Base-by-base conservation (phyloP, 2,329 filamentous ascomycete genomes). In the Aspergillus sp. region DNA sequence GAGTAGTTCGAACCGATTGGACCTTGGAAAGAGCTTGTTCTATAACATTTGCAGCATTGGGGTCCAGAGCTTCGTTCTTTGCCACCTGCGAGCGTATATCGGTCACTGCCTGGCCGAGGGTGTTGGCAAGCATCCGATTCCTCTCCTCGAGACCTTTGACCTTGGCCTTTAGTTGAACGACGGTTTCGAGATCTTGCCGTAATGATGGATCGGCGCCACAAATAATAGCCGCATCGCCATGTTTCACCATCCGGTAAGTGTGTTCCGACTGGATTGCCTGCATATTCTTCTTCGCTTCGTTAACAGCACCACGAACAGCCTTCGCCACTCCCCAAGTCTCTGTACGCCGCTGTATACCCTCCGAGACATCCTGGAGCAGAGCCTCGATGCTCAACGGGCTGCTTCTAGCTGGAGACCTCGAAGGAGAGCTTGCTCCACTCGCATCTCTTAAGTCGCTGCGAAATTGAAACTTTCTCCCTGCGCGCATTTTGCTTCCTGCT, bases 321-420 rank as follows among this genome's bases (percentile, higher is more conserved):
- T 81, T 82, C 11, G 80, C 76, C 28, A 83, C 80, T 5, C 79
- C 80, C 81, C 81, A 83, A 4, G 76, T 71, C 66, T 83, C 81
- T 8, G 81, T 80, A 7, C 80, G 79, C 48, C 76, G 79, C 61
- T 82, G 80, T 7, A 83, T 72, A 13, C 79, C 79, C 60, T 80
- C 78, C 1, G 81, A 81, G 31, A 83, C 80, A 65, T 83, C 81
- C 61, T 82, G 79, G 30, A 83, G 77, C 28, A 83, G 68, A 2
- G 74, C 69, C 64, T 83, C 81, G 1, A 83, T 71, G 13, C 79
- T 77, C 56, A 77, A 79, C 17, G 72, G 75, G 60, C 69, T 79
- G 59, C 66, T 76, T 57, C 76, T 69, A 5, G 71, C 72, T 3
- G 79, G 72, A n/a, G 76, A 78, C 9, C 71, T 67, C 25, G 68